Base-by-base conservation (phyloP, 2,329 filamentous ascomycete species). In the Aspergillus latus region DNA sequence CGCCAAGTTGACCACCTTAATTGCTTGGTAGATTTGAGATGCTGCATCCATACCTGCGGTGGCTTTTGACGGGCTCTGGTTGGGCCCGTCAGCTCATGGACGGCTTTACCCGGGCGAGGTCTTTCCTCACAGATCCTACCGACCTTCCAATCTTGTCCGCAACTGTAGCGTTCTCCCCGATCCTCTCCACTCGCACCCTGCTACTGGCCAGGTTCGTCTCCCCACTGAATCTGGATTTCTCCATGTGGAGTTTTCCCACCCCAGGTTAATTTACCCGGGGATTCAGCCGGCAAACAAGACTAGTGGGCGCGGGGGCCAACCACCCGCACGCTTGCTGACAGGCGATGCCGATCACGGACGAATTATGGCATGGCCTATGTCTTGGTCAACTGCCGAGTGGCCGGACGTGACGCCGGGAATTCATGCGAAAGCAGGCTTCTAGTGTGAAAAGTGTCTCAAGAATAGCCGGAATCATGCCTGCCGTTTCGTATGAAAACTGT, bases 391-490 rank as follows among this genome's bases (percentile, higher is more conserved):
- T 13, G 16, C 47, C 47, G 34, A 40, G 30, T 49, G 30, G 34
- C n/a, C 47, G 40, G 26, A 30, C 37, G 21, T 45, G 29, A 45
- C 39, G 34, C 37, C 32, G 26, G 26, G 15, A 40, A 52, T 52
- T 46, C 47, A 40, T 51, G 29, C 47, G 32, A 51, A 46, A 34
- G 7, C 42, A 49, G 39, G 40, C 36, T 45, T 49, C 21, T 44
- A 26, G 11, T 30, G 39, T 13, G 37, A 43, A 39, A 36, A 56
- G 30, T 44, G 28, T 34, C n/a, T 46, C 15, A 15, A 51, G 13
- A 45, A 51, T 56, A 56, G 53, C 53, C 47, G 40, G 49, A 56
- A 56, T 51, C 37, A 21, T 46, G 36, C 42, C 44, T 34, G 16
- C 28, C 10, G 9, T 15, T 30, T 42, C 26, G 10, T 39, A 44